Conservation (phyloP, 805 yeast genomes). For the Lipomyces orientalis region DNA sequence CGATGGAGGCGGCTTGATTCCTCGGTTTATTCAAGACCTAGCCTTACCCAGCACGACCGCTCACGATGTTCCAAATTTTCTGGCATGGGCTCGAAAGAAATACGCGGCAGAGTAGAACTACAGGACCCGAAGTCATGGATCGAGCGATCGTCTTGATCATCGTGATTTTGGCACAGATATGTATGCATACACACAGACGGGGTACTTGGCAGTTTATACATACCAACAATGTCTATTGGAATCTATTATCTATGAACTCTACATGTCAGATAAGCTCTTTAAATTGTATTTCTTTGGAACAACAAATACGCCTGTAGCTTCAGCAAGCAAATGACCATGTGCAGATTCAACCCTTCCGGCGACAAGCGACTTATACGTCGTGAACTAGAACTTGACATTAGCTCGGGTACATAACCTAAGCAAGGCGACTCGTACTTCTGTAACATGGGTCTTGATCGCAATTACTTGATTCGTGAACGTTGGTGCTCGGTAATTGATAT, state of each 20-base stretch:
- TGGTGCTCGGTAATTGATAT: slow-evolving; percentile 28
- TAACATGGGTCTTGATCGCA: slow-evolving; percentile 22
- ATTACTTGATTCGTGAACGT: slow-evolving; percentile 29
- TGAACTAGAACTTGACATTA: neutral
- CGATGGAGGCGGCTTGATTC: slow-evolving; percentile 50
- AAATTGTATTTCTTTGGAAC: slow-evolving; percentile 32
- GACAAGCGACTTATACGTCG: slow-evolving; percentile 27
- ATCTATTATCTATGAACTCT: slow-evolving; percentile 5
- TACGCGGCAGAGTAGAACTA: slow-evolving; percentile 10
- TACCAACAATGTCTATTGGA: neutral
- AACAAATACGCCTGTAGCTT: slow-evolving; percentile 31
- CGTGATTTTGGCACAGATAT: neutral
- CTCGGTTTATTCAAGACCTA: slow-evolving; percentile 48
- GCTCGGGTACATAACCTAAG: neutral
- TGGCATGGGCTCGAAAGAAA: slow-evolving; percentile 42
- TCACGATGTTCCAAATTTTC: slow-evolving; percentile 47
- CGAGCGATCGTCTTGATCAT: neutral
- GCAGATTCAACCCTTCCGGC: slow-evolving; percentile 19
- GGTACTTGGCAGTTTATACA: neutral
- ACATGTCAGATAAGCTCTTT: slow-evolving; percentile 25
- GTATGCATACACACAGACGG: neutral
- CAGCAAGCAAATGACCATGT: slow-evolving; percentile 25
- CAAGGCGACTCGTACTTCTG: slow-evolving; percentile 18
- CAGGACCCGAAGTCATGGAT: neutral
- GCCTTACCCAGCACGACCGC: slow-evolving; percentile 45